Base-by-base conservation (phyloP, 345 rosid species). In the Brassica juncea region DNA sequence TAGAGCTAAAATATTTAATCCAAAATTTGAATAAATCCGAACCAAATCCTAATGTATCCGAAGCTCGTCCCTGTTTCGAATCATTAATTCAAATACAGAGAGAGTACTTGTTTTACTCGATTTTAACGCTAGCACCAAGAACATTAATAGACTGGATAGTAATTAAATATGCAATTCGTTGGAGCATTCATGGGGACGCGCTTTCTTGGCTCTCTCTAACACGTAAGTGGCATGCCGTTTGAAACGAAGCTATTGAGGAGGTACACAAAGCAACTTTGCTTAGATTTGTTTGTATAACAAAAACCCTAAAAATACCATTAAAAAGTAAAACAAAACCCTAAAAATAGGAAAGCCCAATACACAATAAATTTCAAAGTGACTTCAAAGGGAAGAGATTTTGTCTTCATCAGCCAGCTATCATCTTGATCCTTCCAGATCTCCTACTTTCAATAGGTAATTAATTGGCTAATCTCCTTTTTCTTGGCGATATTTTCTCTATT, bases 191-290 rank as follows among this genome's bases (percentile, higher is more conserved):
- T 74, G 65, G 34, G 72, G 52, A 76, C 8, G 42, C 42, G 31
- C 4, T 57, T 60, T 68, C 23, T 47, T 30, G 42, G 58, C 8
- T 47, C 54, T 47, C 54, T 49, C 52, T 16, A 71, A 71, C 77
- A 79, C 82, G 77, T 66, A 67, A 79, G 57, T 47, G 69, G n/a
- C 82, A 79, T 59, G 70, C 70, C 82, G 65, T 73, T 32, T 68
- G 16, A 73, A 28, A 71, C 81, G 81, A 71, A 37, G 42, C 71
- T 64, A 27, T 63, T 15, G 3, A 35, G 27, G 59, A 60, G 65
- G 65, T 27, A 11, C 14, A 49, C 81, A 70, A 70, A 62, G 42
- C 32, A 77, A 70, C 15, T 71, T 64, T 6, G 6, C 27, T 31
- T 14, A 31, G 30, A 77, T 63, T 11, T 78, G 64, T 34, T 67